Conservation (phyloP, 177 flowering plant genomes). For the Vitis hybrid region DNA sequence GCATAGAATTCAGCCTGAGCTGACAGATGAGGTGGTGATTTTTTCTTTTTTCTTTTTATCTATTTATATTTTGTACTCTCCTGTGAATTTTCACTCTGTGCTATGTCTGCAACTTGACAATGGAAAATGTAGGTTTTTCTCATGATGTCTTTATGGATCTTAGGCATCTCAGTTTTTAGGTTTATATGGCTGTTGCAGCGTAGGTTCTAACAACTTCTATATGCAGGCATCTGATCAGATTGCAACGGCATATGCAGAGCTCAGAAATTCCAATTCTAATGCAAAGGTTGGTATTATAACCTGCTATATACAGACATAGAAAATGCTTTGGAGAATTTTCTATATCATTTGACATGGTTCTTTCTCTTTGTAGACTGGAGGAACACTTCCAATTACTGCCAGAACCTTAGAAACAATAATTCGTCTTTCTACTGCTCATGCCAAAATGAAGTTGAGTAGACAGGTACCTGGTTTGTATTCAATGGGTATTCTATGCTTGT, state of each 20-base stretch:
- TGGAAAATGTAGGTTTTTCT: not conserved
- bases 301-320: not conserved
- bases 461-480: conserved; percentile 44
- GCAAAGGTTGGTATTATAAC: conserved; percentile 54
- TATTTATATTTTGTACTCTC: not conserved
- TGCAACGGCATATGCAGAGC: conserved; percentile 94
- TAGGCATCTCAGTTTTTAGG: not conserved
- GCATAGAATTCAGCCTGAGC: conserved; percentile 85
- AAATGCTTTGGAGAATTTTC: not conserved
- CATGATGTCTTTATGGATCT: not conserved
- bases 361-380: conserved; percentile 61
- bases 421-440: conserved; percentile 97
- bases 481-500: not conserved
- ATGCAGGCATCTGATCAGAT: conserved; percentile 89
- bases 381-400: conserved; percentile 97
- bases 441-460: conserved; percentile 80
- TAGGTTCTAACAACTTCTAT: not conserved
- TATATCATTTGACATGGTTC: not conserved
- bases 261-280: conserved; percentile 73
- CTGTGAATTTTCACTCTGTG: not conserved
- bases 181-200: not conserved
- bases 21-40: conserved; percentile 83
- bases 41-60: not conserved
- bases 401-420: conserved; percentile 95
- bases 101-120: not conserved